Evolutionary conservation across 768 basidiomycete genomes (phyloP).

Genomic region (Rhizopogon rudus): DNA sequence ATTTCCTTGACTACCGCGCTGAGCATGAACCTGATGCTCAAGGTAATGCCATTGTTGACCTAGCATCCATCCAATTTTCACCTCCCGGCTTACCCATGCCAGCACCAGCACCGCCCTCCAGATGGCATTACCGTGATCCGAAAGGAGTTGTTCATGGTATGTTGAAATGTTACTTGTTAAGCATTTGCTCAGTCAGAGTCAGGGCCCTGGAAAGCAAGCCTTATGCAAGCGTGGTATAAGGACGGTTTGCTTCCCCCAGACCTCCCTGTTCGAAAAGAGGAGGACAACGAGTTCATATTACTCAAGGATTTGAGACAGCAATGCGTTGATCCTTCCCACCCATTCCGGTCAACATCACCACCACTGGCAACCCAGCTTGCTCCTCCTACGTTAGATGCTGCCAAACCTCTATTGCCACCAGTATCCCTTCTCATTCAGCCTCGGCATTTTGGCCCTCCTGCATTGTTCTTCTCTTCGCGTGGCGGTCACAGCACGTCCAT

Average conservation of each 20-base stretch:
- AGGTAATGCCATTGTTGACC: conserved; percentile 37
- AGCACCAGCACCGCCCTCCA: conserved; percentile 57
- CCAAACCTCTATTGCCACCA: conserved; percentile 59
- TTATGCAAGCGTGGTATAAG: conserved; percentile 89
- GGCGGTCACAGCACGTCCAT: conserved; percentile 87
- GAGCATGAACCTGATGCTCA: conserved; percentile 55
- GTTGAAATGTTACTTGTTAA: conserved; percentile 14
- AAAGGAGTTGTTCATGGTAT: conserved; percentile 75
- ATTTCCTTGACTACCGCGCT: conserved; percentile 67
- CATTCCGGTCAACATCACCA: conserved; percentile 52
- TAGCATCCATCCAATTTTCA: conserved; percentile 63
- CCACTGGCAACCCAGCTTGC: conserved; percentile 29
- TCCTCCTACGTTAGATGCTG: conserved; percentile 26
- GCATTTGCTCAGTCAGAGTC: conserved; percentile 8
- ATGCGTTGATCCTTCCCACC: conserved; percentile 76
- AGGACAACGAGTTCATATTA: conserved; percentile 61
- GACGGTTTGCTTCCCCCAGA: conserved; percentile 80
- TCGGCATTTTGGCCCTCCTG: conserved; percentile 80
- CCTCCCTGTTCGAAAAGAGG: conserved; percentile 75
- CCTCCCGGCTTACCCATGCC: conserved; percentile 80
- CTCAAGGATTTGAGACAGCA: conserved; percentile 75
- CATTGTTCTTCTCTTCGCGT: conserved; percentile 83
- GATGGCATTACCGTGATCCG: conserved; percentile 83
- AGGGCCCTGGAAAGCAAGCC: conserved; percentile 86
- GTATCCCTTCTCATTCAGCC: conserved; percentile 78